These are phyloP conservation scores for Aulographum hederae DNA, from an alignment of 2,329 filamentous ascomycete species.

Conservation along the genomic window DNA sequence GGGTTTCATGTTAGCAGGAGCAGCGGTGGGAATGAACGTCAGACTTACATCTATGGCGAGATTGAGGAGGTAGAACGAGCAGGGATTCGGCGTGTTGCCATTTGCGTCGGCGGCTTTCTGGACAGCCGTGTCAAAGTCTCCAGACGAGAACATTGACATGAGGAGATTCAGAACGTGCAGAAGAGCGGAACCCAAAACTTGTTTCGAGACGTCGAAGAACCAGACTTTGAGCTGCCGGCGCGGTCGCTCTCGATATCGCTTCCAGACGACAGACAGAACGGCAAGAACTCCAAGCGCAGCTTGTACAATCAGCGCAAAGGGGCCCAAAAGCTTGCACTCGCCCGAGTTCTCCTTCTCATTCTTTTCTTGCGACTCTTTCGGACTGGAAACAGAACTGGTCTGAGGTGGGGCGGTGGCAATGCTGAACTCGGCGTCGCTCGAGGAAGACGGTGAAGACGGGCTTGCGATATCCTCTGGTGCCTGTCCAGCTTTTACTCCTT, in stretches of 20 bases:
- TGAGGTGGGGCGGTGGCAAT: neutral
- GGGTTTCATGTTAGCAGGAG: slow-evolving; percentile 6
- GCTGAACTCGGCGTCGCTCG: neutral
- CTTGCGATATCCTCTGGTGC: neutral
- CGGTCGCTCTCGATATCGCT: slow-evolving; percentile 79
- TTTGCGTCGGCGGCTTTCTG: slow-evolving; percentile 10
- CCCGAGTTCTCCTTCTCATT: slow-evolving; percentile 22
- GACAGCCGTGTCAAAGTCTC: slow-evolving; percentile 50
- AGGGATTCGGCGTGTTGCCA: slow-evolving; percentile 62
- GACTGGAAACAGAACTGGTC: neutral
- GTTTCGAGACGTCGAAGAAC: slow-evolving; percentile 95
- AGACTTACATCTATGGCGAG: slow-evolving; percentile 78
- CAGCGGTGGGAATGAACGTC: neutral
- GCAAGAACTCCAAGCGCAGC: slow-evolving; percentile 69
- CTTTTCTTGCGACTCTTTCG: slow-evolving; percentile 5
- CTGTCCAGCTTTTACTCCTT: slow-evolving; percentile 35
- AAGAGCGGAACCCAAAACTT: slow-evolving; percentile 83
- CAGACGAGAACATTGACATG: slow-evolving; percentile 91
- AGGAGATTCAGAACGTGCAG: slow-evolving; percentile 85
- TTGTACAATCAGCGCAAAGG: slow-evolving; percentile 84
- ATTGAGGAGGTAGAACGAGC: slow-evolving; percentile 91
- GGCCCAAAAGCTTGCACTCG: slow-evolving; percentile 73
- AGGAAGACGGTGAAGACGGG: neutral
- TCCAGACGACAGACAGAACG: slow-evolving; percentile 73
- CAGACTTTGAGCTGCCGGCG: slow-evolving; percentile 90